Conservation (phyloP, 768 basidiomycete species). For the Cystobasidiopsis lactophilus region DNA sequence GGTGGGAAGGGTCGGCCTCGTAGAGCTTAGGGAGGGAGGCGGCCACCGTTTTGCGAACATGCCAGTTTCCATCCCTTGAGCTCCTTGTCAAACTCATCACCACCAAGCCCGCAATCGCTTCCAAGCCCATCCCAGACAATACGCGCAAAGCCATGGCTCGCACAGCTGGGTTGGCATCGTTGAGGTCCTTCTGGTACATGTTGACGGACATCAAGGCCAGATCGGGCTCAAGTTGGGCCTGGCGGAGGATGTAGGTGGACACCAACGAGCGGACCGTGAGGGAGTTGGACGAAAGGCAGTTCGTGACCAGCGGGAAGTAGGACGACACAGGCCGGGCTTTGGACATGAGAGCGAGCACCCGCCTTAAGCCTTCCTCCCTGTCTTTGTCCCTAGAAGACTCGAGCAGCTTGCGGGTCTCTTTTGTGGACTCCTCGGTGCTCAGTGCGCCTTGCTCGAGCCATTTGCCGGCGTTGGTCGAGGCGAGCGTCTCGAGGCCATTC, state of each 20-base stretch:
- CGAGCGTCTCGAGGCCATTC: constrained; percentile 6
- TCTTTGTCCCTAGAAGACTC: constrained; percentile 74
- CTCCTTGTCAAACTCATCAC: constrained; percentile 79
- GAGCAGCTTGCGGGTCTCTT: constrained; percentile 63
- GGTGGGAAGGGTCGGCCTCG: constrained; percentile 38
- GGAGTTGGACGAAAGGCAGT: constrained; percentile 79
- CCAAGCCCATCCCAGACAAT: constrained; percentile 71
- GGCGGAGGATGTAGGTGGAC: constrained; percentile 87
- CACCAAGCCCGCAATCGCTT: constrained; percentile 65
- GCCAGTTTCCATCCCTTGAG: constrained; percentile 73
- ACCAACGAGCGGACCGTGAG: constrained; percentile 52
- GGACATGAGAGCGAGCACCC: constrained; percentile 82
- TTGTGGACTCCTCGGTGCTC: constrained; percentile 48
- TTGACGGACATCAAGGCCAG: constrained; percentile 89
- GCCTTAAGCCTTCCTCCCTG: constrained; percentile 83
- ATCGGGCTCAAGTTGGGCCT: constrained; percentile 82
- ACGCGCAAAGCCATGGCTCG: constrained; percentile 90
- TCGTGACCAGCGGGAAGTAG: constrained; percentile 92
- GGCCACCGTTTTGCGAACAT: constrained; percentile 80
- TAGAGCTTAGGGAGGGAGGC: constrained; percentile 39
- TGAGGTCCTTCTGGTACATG: constrained; percentile 90
- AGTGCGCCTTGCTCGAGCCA: constrained; percentile 20
- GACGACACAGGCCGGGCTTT: constrained; percentile 75
- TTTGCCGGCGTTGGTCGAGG: constrained; percentile 17
- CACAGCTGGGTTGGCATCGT: constrained; percentile 76